Base-by-base conservation (phyloP, 129 eudicot genomes). In the Lactuca saligna region DNA sequence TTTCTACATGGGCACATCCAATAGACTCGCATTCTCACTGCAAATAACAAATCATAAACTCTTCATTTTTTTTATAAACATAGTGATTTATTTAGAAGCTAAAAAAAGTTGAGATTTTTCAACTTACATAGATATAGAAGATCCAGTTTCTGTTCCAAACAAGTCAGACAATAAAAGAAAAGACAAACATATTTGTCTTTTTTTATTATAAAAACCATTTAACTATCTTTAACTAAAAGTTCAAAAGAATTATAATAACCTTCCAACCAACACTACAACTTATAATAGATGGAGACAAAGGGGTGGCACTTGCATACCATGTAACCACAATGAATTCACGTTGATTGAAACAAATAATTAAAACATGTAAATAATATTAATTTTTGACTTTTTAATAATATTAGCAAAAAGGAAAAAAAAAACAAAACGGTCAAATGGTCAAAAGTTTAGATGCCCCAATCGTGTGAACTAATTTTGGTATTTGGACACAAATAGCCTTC, bases 11-110 rank as follows among this genome's bases (percentile, higher is more conserved):
- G 92, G 83, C 72, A 86, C 79, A 39, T 84, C 87, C 69, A 86
- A 81, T 66, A 86, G 92, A 32, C 92, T 88, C 25, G 88, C 92
- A 66, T 86, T 86, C 59, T 86, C 92, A 72, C 92, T 86, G 80
- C 77, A 78, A 35, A 31, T 8, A 68, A 60, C 56, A 17, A 35
- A 29, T 46, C 4, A 54, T 63, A 3, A 44, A 50, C 16, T 54
- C 44, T n/a, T 10, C 25, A 20, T 20, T 20, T 20, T 3, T 16
- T 49, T 33, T 16, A 57, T 37, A 75, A 57, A 42, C 8, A 6
- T 56, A 39, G 16, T 15, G 38, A 34, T 57, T 71, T 20, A 20
- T 20, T 20, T 15, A 25, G 61, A 17, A 42, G 53, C 62, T 70
- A 20, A 20, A 20, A 20, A 20, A 60, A 73, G 25, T 17, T 7